These are phyloP conservation scores for Eragrostis nindensis DNA, from an alignment of 176 grass and related monocot species.

Conservation along the genomic window DNA sequence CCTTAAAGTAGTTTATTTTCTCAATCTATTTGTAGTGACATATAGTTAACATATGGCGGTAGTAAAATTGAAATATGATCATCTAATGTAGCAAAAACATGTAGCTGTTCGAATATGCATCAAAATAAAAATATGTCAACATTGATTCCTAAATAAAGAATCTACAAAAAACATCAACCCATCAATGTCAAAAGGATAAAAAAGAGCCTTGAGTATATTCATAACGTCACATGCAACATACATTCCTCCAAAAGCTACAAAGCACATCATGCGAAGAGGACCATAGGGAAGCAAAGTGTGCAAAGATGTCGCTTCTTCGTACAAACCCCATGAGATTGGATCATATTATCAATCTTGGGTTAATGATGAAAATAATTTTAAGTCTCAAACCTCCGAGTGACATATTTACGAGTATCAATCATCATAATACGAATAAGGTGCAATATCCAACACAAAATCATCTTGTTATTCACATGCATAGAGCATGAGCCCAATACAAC, in stretches of 20 bases:
- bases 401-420: too few species aligned
- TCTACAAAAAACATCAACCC: background rate
- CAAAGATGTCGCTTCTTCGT: background rate
- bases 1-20: too few species aligned
- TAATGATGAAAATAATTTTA: too few species aligned
- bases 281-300: background rate
- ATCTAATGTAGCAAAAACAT: background rate
- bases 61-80: too few species aligned
- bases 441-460: background rate
- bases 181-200: background rate
- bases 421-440: background rate
- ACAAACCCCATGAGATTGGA: background rate
- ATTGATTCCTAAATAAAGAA: background rate
- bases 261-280: background rate
- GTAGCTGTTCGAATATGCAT: background rate
- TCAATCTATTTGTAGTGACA: too few species aligned
- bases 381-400: too few species aligned
- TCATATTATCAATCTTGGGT: background rate
- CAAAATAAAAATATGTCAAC: background rate
- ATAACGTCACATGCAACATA: background rate
- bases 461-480: background rate
- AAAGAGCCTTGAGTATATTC: background rate
- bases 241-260: background rate
- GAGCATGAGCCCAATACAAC: background rate
- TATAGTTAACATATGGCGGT: too few species aligned